Conservation (phyloP, 116 monocot genomes). For the Papilionanthe hybrid region DNA sequence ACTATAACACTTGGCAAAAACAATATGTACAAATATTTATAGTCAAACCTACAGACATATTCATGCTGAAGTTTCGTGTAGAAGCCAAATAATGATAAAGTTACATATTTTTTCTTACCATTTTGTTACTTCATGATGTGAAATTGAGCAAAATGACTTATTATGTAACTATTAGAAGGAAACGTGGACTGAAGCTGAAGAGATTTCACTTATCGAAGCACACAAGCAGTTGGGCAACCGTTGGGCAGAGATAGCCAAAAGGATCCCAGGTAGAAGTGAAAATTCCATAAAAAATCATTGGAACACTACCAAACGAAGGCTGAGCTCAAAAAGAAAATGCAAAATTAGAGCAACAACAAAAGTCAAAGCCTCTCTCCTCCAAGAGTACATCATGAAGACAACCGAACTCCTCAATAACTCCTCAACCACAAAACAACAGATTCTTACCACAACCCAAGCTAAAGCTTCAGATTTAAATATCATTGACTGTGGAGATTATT, state of each 20-base stretch:
- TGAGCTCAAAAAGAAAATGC: constrained; percentile 22
- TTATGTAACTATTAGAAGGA: constrained; percentile 21
- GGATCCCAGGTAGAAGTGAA: constrained; percentile 28
- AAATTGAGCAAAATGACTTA: no score
- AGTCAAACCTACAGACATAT: no score
- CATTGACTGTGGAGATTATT: no score
- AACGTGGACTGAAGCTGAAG: constrained; percentile 44
- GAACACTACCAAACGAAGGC: constrained; percentile 38
- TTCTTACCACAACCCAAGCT: background rate
- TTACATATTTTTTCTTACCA: no score
- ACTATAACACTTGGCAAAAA: no score
- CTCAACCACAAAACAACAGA: background rate
- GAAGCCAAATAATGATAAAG: no score
- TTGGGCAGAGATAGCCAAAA: constrained; percentile 41
- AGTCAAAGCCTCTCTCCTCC: constrained; percentile 15
- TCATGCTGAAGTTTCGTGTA: no score
- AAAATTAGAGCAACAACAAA: constrained; percentile 4
- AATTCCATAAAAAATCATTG: constrained; percentile 55
- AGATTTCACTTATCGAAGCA: constrained; percentile 28
- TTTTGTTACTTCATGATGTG: no score
- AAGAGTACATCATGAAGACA: constrained; percentile 33
- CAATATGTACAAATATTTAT: no score
- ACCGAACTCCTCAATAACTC: background rate
- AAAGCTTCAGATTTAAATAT: background rate
- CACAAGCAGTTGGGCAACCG: constrained; percentile 34